Evolutionary conservation across 331 rosid genomes (phyloP).

Genomic region (Phaseolus coccineus): DNA sequence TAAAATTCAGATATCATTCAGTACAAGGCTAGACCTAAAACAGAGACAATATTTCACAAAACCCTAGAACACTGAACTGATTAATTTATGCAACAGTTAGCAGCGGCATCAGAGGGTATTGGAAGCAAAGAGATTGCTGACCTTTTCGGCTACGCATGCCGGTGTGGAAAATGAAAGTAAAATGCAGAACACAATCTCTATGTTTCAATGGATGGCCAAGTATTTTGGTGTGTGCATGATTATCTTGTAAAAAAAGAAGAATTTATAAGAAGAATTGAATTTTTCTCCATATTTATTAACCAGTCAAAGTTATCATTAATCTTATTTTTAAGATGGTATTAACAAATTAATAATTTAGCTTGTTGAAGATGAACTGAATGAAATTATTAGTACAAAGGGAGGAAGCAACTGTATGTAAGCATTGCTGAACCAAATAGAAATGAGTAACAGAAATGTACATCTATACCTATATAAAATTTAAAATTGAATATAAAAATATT

Average conservation of each 20-base stretch:
- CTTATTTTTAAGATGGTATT: too few relatives aligned
- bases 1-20: not conserved
- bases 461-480: too few relatives aligned
- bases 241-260: not conserved
- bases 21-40: not conserved
- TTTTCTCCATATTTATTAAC: not conserved
- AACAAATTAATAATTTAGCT: too few relatives aligned
- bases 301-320: not conserved
- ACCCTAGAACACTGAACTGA: not conserved
- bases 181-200: not conserved
- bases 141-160: not conserved
- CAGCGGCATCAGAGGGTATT: not conserved
- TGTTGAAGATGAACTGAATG: too few relatives aligned
- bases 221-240: not conserved
- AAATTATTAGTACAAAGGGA: too few relatives aligned
- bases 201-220: not conserved
- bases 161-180: not conserved
- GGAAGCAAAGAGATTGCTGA: not conserved
- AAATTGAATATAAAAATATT: too few relatives aligned
- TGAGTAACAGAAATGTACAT: too few relatives aligned
- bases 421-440: too few relatives aligned
- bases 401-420: too few relatives aligned
- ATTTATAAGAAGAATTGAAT: not conserved
- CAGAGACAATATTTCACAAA: not conserved
- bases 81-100: not conserved